phyloP scores from a whole-genome alignment of 148 eudicot species.

The Fagopyrum esculentum region DNA sequence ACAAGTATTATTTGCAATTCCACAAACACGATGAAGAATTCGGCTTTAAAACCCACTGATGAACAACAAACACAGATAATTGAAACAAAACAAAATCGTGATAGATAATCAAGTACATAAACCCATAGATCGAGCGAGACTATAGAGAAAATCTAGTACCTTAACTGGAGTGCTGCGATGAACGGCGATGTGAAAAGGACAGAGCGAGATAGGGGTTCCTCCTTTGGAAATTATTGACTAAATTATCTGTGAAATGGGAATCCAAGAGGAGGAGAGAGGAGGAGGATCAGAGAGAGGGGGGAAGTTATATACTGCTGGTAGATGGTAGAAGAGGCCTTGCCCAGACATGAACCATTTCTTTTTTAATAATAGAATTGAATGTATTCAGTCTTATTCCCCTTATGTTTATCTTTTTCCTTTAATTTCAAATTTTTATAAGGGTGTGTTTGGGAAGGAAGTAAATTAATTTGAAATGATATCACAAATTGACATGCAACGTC shows the following conservation, averaged over 20 bases:
- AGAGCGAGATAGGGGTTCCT: slow-evolving; percentile 8
- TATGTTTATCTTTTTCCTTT: neutral
- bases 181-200: neutral
- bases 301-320: slow-evolving; percentile 1
- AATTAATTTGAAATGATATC: neutral
- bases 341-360: neutral
- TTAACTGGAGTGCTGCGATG: slow-evolving; percentile 9
- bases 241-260: slow-evolving; percentile 4
- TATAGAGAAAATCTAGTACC: neutral
- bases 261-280: slow-evolving; percentile 7
- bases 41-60: neutral
- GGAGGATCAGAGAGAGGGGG: neutral
- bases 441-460: too few species aligned
- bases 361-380: neutral
- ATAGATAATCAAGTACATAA: neutral
- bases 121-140: slow-evolving; percentile 4
- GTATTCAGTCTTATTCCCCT: neutral
- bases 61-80: neutral
- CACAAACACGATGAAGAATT: neutral
- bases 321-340: neutral
- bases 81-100: neutral
- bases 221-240: slow-evolving; percentile 8
- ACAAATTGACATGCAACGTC: slow-evolving; percentile 1
- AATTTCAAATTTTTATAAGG: neutral
- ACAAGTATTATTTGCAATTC: neutral